Conservation (phyloP, 2,329 filamentous ascomycete genomes). For the Exophiala sideris region DNA sequence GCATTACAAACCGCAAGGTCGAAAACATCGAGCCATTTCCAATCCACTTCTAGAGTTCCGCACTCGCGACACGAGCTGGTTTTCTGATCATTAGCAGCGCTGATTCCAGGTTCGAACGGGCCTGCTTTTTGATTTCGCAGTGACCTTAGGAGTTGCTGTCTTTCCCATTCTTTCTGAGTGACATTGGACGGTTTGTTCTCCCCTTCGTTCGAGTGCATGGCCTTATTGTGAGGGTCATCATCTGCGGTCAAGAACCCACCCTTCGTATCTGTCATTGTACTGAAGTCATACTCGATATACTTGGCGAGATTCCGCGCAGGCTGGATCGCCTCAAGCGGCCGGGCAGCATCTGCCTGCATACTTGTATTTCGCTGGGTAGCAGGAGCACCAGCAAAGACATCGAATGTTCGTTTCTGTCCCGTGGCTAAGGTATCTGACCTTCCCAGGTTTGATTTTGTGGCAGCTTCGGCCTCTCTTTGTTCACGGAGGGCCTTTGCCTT, state of each 20-base stretch:
- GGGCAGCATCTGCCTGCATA: constrained; percentile 30
- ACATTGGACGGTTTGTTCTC: constrained; percentile 78
- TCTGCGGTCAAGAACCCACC: constrained; percentile 88
- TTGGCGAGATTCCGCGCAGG: constrained; percentile 86
- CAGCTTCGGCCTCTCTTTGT: constrained; percentile 62
- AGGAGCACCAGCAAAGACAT: constrained; percentile 58
- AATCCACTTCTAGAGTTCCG: constrained; percentile 81
- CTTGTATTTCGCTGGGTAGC: constrained; percentile 68
- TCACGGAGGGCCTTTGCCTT: constrained; percentile 83
- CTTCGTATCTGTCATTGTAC: constrained; percentile 96
- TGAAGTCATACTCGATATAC: constrained; percentile 97
- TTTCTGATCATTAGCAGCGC: constrained; percentile 60
- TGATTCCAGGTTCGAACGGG: constrained; percentile 86
- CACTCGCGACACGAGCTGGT: constrained; percentile 83
- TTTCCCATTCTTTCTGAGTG: constrained; percentile 88
- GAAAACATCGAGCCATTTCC: constrained; percentile 88
- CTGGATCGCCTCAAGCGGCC: constrained; percentile 55
- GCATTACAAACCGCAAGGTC: constrained; percentile 68
- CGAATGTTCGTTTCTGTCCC: constrained; percentile 70
- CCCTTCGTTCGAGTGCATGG: constrained; percentile 58
- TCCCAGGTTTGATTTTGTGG: constrained; percentile 31
- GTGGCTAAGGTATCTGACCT: constrained; percentile 49
- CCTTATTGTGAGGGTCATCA: constrained; percentile 87
- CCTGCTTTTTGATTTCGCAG: constrained; percentile 72
- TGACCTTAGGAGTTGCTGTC: constrained; percentile 69